phyloP scores from a whole-genome alignment of 345 rosid species.

The Eucalyptus pauciflora region DNA sequence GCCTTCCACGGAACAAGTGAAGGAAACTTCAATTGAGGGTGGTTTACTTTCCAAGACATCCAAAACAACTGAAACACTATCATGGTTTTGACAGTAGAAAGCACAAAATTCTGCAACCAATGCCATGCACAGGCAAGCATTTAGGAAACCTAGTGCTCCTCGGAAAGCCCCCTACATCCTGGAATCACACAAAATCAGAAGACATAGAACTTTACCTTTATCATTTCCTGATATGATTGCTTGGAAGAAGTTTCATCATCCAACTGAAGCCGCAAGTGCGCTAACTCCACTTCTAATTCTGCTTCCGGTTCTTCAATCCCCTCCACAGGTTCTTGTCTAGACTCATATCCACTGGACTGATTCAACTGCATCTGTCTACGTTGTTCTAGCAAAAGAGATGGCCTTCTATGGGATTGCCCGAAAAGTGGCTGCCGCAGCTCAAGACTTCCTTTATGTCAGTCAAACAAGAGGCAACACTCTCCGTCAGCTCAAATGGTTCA shows the following conservation, averaged over 20 bases:
- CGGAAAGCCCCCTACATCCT: neutral
- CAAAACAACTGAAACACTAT: neutral
- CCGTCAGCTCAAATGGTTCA: slow-evolving; percentile 4
- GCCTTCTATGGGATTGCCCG: neutral
- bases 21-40: neutral
- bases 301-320: slow-evolving; percentile 60
- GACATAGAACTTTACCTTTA: slow-evolving; percentile 7
- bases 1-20: neutral
- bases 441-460: neutral
- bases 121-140: neutral
- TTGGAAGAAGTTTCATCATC: slow-evolving; percentile 11
- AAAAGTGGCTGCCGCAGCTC: neutral
- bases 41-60: neutral
- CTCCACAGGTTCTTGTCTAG: slow-evolving; percentile 8
- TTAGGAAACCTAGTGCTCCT: neutral
- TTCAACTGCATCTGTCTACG: neutral
- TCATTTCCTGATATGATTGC: slow-evolving; percentile 1
- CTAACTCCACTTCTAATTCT: slow-evolving; percentile 65
- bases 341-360: slow-evolving; percentile 2
- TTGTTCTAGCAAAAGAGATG: neutral
- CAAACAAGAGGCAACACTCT: neutral
- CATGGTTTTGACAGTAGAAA: neutral
- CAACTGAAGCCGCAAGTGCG: slow-evolving; percentile 42
- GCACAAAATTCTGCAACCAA: neutral
- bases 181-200: neutral